These are phyloP conservation scores for Antitrichia curtipendula DNA, from an alignment of 225 moss, liverwort and hornwort species.

Conservation along the genomic window DNA sequence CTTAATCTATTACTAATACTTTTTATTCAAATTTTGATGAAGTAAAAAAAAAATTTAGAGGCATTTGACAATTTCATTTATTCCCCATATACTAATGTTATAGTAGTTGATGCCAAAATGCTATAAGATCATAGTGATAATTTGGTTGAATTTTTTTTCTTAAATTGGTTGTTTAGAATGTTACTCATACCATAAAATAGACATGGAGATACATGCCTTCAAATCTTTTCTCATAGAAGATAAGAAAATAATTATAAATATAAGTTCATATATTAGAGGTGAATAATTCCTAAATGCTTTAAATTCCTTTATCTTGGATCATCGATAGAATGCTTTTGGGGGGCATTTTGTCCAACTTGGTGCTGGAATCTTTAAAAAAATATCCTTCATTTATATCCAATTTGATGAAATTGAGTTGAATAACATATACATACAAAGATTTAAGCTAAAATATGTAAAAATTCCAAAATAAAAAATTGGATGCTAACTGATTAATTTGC, in stretches of 20 bases:
- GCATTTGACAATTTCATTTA: background rate
- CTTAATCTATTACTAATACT: background rate
- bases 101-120: background rate
- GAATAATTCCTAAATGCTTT: background rate
- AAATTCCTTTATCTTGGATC: background rate
- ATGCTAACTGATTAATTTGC: too few species aligned
- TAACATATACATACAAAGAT: background rate
- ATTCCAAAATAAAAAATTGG: rapidly evolving
- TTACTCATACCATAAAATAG: background rate
- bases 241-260: background rate
- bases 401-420: background rate
- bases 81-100: background rate
- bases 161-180: background rate
- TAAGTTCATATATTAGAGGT: background rate
- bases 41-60: too few species aligned
- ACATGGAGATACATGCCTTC: rapidly evolving
- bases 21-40: background rate
- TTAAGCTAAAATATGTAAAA: background rate
- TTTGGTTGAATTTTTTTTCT: background rate
- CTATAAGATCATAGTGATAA: background rate
- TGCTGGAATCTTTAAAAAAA: background rate
- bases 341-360: background rate
- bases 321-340: background rate
- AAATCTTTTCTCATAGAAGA: background rate
- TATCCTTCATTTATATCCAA: background rate